These are phyloP conservation scores for Pestalotiopsis fici DNA, from an alignment of 2,329 filamentous ascomycete genomes.

Conservation along the genomic window DNA sequence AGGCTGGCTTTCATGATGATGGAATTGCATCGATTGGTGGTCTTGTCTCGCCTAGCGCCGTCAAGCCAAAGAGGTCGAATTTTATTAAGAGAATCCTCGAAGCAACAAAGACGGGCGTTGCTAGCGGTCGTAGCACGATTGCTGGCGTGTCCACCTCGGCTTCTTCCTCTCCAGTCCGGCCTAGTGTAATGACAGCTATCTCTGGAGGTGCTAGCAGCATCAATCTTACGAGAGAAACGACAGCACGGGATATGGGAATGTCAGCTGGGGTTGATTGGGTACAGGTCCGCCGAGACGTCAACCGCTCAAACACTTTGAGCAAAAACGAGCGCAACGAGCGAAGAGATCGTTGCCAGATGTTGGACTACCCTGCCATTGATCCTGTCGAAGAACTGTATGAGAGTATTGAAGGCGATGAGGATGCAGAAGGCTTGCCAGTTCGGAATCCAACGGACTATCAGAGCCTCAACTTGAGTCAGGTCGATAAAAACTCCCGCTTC, in stretches of 20 bases:
- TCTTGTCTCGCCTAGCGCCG: constrained; percentile 59
- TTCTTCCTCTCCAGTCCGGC: constrained; percentile 42
- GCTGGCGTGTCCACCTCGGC: constrained; percentile 55
- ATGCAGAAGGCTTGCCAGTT: constrained; percentile 81
- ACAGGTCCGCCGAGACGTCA: constrained; percentile 94
- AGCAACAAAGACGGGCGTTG: constrained; percentile 90
- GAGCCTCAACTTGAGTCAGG: constrained; percentile 76
- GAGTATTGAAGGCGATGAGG: constrained; percentile 86
- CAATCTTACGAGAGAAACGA: constrained; percentile 42
- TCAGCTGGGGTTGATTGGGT: constrained; percentile 79
- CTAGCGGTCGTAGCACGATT: constrained; percentile 84
- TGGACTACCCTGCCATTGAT: constrained; percentile 85
- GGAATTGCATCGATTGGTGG: constrained; percentile 74
- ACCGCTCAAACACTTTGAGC: constrained; percentile 90
- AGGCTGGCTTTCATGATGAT: constrained; percentile 67
- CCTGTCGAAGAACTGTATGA: constrained; percentile 88
- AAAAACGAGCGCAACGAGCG: constrained; percentile 84
- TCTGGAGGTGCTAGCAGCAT: constrained; percentile 41
- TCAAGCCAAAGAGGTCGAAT: constrained; percentile 76
- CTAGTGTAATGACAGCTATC: constrained; percentile 44
- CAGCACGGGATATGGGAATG: constrained; percentile 71
- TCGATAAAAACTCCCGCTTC: constrained; percentile 96
- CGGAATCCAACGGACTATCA: constrained; percentile 79
- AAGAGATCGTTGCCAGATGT: constrained; percentile 88
- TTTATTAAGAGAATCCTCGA: constrained; percentile 97